These are phyloP conservation scores for Microthlaspi erraticum DNA, from an alignment of 345 rosid species.

Conservation along the genomic window DNA sequence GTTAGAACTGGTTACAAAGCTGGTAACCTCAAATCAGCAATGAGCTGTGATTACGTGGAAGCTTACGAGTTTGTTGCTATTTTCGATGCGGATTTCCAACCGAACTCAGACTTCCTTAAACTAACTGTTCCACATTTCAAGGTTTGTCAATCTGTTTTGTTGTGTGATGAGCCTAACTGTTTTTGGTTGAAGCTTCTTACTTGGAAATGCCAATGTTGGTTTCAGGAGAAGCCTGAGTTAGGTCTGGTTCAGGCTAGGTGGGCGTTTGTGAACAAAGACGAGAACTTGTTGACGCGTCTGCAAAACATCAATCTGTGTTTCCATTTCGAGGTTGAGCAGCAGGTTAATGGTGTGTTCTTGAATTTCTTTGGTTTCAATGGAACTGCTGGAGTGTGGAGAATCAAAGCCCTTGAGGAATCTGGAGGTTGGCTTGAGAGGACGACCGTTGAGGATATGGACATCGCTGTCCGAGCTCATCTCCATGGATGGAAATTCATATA, in stretches of 20 bases:
- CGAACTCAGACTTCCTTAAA: slow-evolving; percentile 69
- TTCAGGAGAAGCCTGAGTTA: slow-evolving; percentile 71
- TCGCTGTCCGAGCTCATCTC: slow-evolving; percentile 90
- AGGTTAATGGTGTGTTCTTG: slow-evolving; percentile 74
- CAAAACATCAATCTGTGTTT: slow-evolving; percentile 81
- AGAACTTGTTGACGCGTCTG: slow-evolving; percentile 81
- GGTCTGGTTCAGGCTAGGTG: slow-evolving; percentile 86
- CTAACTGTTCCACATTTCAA: slow-evolving; percentile 78
- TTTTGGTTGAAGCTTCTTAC: slow-evolving; percentile 17
- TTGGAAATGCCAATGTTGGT: slow-evolving; percentile 3
- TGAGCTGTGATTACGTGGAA: slow-evolving; percentile 74
- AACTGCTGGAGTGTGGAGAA: slow-evolving; percentile 91
- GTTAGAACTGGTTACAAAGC: slow-evolving; percentile 87
- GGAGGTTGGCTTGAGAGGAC: slow-evolving; percentile 96
- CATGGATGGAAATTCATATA: slow-evolving; percentile 85
- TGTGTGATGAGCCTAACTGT: slow-evolving; percentile 6
- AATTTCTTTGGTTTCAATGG: slow-evolving; percentile 91
- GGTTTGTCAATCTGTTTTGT: slow-evolving; percentile 43
- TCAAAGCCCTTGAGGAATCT: slow-evolving; percentile 81
- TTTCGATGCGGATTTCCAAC: slow-evolving; percentile 86
- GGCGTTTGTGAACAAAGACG: slow-evolving; percentile 83
- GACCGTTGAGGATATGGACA: slow-evolving; percentile 88
- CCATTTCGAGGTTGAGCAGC: slow-evolving; percentile 88
- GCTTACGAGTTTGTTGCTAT: slow-evolving; percentile 84
- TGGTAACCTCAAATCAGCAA: slow-evolving; percentile 89